Evolutionary conservation across 2,329 filamentous ascomycete species (phyloP).

Genomic region (Ceratocystis smalleyi): DNA sequence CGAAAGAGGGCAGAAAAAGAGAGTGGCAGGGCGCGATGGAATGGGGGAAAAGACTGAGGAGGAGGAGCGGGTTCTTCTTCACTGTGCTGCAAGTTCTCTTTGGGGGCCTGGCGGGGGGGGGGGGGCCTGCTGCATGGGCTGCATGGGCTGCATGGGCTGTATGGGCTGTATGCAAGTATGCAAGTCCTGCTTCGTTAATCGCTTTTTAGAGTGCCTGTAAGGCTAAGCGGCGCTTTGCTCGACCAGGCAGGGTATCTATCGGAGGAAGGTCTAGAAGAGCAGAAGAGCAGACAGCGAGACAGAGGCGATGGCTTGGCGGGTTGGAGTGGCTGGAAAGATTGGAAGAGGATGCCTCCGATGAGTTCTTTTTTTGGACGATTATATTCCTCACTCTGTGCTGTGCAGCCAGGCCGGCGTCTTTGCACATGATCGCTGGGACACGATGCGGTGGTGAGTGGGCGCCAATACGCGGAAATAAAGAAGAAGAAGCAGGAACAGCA

Average conservation of each 20-base stretch:
- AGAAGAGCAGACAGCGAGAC: not conserved
- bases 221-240: not conserved
- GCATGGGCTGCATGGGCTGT: not conserved
- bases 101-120: not conserved
- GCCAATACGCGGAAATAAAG: too few relatives aligned
- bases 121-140: not conserved
- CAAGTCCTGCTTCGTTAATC: not conserved
- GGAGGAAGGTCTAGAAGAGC: not conserved
- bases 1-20: slow-evolving; percentile 1
- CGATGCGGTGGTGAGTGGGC: too few relatives aligned
- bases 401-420: too few relatives aligned
- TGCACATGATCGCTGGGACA: too few relatives aligned
- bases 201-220: not conserved
- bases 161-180: too few relatives aligned
- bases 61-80: not conserved
- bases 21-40: slow-evolving; percentile 3
- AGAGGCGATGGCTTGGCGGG: not conserved
- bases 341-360: too few relatives aligned
- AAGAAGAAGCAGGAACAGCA: too few relatives aligned
- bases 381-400: too few relatives aligned
- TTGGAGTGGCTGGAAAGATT: too few relatives aligned
- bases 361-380: too few relatives aligned
- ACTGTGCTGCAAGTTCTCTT: not conserved
- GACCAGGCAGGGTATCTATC: not conserved
- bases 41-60: not conserved